phyloP scores from a whole-genome alignment of 1,139 yeast genomes.

The Candida dubliniensis region DNA sequence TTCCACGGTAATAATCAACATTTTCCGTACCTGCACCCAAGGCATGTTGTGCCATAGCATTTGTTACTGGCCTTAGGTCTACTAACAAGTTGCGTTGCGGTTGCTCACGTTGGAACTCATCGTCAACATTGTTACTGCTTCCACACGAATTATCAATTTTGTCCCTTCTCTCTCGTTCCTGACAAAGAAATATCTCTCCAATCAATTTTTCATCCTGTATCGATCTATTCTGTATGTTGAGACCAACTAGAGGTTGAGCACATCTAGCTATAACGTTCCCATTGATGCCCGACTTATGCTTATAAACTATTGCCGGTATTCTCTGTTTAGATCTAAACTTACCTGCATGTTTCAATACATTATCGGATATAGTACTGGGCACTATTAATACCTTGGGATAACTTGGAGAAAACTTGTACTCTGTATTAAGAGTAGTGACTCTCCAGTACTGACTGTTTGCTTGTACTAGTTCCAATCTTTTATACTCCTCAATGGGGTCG shows the following conservation, averaged over 20 bases:
- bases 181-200: constrained; percentile 63
- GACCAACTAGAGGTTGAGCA: constrained; percentile 90
- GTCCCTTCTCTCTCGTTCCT: constrained; percentile 31
- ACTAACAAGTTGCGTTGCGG: constrained; percentile 71
- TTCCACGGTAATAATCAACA: constrained; percentile 74
- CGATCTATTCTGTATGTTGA: constrained; percentile 77
- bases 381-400: constrained; percentile 72
- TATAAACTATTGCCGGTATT: constrained; percentile 80
- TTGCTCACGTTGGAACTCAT: constrained; percentile 28
- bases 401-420: constrained; percentile 69
- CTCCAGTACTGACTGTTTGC: constrained; percentile 57
- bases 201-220: constrained; percentile 87
- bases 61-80: constrained; percentile 89
- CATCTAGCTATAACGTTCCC: constrained; percentile 84
- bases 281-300: constrained; percentile 56
- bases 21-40: constrained; percentile 96
- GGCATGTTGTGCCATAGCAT: constrained; percentile 96
- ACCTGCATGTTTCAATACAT: constrained; percentile 77
- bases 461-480: constrained; percentile 55
- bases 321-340: constrained; percentile 84
- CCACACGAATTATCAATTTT: constrained; percentile 18
- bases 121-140: constrained; percentile 18
- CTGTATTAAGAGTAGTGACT: constrained; percentile 58
- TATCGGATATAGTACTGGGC: constrained; percentile 77
- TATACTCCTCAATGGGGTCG: constrained; percentile 62